Evolutionary conservation across 108 stramenopile genomes (phyloP).

Genomic region (Stephanodiscus minutulus): DNA sequence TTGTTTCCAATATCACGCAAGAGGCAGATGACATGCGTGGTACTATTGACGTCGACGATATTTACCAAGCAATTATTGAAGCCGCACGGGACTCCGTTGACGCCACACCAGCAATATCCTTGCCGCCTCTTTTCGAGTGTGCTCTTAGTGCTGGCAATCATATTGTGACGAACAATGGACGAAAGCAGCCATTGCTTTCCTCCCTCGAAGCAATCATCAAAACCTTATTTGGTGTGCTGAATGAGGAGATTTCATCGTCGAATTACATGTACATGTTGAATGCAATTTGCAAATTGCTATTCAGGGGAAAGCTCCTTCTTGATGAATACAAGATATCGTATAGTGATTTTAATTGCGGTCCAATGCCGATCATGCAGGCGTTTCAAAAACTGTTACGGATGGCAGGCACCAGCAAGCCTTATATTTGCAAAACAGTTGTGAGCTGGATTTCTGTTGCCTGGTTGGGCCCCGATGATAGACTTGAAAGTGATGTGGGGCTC

Average conservation of each 20-base stretch:
- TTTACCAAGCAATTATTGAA: slow-evolving; percentile 35
- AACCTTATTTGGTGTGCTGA: slow-evolving; percentile 64
- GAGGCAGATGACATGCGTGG: slow-evolving; percentile 2
- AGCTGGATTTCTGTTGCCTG: slow-evolving; percentile 67
- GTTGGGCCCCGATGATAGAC: slow-evolving; percentile 46
- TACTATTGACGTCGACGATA: slow-evolving; percentile 15
- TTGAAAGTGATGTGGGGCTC: slow-evolving; percentile 44
- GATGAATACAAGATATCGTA: slow-evolving; percentile 57
- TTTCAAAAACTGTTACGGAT: slow-evolving; percentile 66
- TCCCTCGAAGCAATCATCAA: slow-evolving; percentile 52
- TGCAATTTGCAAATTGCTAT: slow-evolving; percentile 67
- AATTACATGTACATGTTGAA: slow-evolving; percentile 73
- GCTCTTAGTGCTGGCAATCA: slow-evolving; percentile 33
- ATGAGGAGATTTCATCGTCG: slow-evolving; percentile 47
- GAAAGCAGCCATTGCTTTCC: slow-evolving; percentile 25
- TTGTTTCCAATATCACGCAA: slow-evolving; percentile 35
- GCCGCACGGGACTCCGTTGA: slow-evolving; percentile 53
- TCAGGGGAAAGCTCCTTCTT: slow-evolving; percentile 56
- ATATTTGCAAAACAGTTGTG: slow-evolving; percentile 60
- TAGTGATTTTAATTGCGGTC: slow-evolving; percentile 13
- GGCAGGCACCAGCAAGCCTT: slow-evolving; percentile 60
- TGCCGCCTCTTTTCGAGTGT: slow-evolving; percentile 67
- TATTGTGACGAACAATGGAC: slow-evolving; percentile 24
- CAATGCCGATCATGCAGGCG: slow-evolving; percentile 62
- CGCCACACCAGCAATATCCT: slow-evolving; percentile 62